Base-by-base conservation (phyloP, 106 monocot species). In the Dendrobium huoshanense region DNA sequence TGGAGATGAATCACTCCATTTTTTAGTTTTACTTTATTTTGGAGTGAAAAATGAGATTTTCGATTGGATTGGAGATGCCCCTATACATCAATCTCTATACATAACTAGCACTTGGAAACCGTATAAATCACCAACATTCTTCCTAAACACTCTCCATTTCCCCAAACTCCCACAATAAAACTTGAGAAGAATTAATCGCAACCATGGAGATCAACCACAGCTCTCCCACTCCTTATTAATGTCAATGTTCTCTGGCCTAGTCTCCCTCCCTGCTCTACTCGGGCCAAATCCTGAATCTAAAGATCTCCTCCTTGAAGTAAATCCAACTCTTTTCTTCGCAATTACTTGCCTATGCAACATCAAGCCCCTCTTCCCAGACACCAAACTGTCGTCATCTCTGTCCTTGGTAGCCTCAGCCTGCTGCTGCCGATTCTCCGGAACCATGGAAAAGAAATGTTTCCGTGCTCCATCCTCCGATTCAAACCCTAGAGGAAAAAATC, bases 401-500 rank as follows among this genome's bases (percentile, higher is more conserved):
- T 24, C 64, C 22, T 65, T 65, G 64, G 64, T n/a, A 24, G 16
- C n/a, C 64, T 24, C 22, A 20, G 64, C 22, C 64, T 65, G 64
- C 18, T 65, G 18, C 18, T 0, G 22, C 5, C 5, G n/a, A 18
- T 24, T 20, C 19, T 65, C 22, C n/a, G 64, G 64, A 65, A 0
- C n/a, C 5, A 24, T 6, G 22, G 64, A n/a, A 65, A 15, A 20
- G n/a, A 65, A 65, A 24, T 65, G 7, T 6, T 65, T 65, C 64
- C 64, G 22, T 65, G 64, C 64, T 24, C 64, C 64, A n/a, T 65
- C 18, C n/a, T 65, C 22, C n/a, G 15, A 17, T n/a, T 65, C 64
- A 65, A 65, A 65, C 16, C 64, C 95, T 4, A 95, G 75, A 8
- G 95, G 95, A 75, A 85, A 89, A 77, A 91, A 87, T 0, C 91